Conservation (phyloP, 495 filamentous ascomycete species). For the Podospora pseudopauciseta region DNA sequence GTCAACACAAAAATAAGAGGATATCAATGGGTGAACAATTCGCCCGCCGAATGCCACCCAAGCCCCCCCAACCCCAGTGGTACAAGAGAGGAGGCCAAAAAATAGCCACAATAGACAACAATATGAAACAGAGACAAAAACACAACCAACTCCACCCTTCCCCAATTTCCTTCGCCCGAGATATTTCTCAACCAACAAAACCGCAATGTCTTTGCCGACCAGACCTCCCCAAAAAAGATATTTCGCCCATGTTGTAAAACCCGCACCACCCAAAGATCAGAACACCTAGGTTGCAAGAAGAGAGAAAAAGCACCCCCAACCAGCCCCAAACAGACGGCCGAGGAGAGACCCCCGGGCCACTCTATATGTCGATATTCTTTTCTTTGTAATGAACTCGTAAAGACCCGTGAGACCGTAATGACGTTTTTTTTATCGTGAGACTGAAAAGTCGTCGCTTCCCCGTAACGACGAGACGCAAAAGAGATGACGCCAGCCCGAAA, state of each 20-base stretch:
- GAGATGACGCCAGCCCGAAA: slow-evolving; percentile 24
- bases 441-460: slow-evolving; percentile 36
- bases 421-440: slow-evolving; percentile 33
- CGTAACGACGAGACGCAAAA: slow-evolving; percentile 24
- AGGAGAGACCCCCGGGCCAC: slow-evolving; percentile 19
- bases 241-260: slow-evolving; percentile 24
- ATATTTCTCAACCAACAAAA: slow-evolving; percentile 27
- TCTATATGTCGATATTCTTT: slow-evolving; percentile 38
- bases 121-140: slow-evolving; percentile 17
- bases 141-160: slow-evolving; percentile 31
- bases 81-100: slow-evolving; percentile 22
- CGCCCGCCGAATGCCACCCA: slow-evolving; percentile 19
- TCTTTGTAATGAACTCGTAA: slow-evolving; percentile 37
- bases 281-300: slow-evolving; percentile 28
- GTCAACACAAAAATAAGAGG: slow-evolving; percentile 21
- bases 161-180: slow-evolving; percentile 7
- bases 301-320: slow-evolving; percentile 19
- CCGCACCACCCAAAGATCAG: slow-evolving; percentile 5
- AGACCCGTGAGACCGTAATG: slow-evolving; percentile 37
- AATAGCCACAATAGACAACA: slow-evolving; percentile 8
- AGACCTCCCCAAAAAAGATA: slow-evolving; percentile 17
- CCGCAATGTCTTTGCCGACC: slow-evolving; percentile 31
- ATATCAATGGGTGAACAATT: slow-evolving; percentile 1
- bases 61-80: slow-evolving; percentile 29
- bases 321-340: neutral